A percentile compares a stretch with the other conserved stretches of the same genome.
phyloP scores from a whole-genome alignment of 2,329 filamentous ascomycete species.

The Stenocarpella maydis region DNA sequence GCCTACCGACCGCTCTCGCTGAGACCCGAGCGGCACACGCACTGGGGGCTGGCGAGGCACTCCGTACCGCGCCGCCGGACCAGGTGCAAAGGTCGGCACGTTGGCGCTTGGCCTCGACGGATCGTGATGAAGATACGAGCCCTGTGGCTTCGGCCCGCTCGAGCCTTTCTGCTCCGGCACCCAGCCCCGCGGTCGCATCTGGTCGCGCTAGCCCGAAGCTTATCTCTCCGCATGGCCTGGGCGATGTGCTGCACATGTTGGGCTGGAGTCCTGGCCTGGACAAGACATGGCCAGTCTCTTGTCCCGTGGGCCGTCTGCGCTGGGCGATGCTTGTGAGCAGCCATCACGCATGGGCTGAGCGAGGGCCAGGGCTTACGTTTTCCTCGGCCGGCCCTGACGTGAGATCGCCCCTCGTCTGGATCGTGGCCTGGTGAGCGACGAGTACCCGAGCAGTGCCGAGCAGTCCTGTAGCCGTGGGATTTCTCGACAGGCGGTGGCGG shows the following conservation, averaged over 20 bases:
- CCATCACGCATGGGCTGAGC: neutral
- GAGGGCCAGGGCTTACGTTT: neutral
- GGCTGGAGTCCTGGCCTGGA: constrained; percentile 1
- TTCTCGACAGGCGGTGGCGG: constrained; percentile 3
- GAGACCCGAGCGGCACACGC: neutral
- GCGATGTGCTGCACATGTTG: neutral
- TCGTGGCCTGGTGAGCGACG: constrained; percentile 8
- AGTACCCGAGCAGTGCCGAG: too few relatives aligned
- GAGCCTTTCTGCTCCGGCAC: neutral
- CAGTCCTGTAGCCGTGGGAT: neutral
- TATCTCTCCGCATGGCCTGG: neutral
- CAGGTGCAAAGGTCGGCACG: neutral
- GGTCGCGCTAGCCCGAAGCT: constrained; percentile 15
- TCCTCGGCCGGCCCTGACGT: neutral
- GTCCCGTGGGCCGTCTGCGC: neutral
- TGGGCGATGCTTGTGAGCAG: constrained; percentile 4
- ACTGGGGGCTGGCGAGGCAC: neutral
- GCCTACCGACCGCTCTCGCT: too few relatives aligned
- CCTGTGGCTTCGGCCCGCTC: constrained; percentile 13
- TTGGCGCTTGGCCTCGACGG: neutral
- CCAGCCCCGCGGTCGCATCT: constrained; percentile 10
- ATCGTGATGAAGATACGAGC: neutral
- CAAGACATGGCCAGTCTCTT: neutral
- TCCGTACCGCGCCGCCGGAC: neutral
- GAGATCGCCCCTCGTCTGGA: neutral